Evolutionary conservation across 768 basidiomycete species (phyloP).

Genomic region (Phanerochaete carnosa): DNA sequence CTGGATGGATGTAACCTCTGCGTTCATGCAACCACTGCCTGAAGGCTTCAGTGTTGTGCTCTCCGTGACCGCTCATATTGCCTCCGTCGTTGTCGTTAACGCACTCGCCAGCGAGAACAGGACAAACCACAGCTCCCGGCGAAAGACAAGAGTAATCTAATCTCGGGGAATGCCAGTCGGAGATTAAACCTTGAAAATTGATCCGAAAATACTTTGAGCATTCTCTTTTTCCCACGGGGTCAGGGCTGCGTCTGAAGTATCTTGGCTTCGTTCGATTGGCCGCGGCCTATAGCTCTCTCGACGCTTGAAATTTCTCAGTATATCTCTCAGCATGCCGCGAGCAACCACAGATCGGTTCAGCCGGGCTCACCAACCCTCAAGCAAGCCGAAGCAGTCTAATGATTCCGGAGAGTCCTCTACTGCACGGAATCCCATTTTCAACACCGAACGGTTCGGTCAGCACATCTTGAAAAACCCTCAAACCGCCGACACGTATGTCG

Average conservation of each 20-base stretch:
- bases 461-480: constrained; percentile 95
- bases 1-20: constrained; percentile 51
- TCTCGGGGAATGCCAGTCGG: no score
- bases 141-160: neutral
- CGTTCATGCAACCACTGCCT: constrained; percentile 46
- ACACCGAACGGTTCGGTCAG: constrained; percentile 93
- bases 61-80: neutral
- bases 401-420: constrained; percentile 40
- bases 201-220: no score
- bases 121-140: neutral
- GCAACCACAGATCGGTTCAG: constrained; percentile 75
- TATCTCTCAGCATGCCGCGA: constrained; percentile 58
- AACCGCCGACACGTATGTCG: constrained; percentile 79
- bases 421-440: constrained; percentile 84
- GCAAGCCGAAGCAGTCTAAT: constrained; percentile 45
- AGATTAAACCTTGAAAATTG: no score
- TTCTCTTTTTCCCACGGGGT: no score
- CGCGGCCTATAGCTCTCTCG: no score
- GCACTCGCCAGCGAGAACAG: neutral
- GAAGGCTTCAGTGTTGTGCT: constrained; percentile 27
- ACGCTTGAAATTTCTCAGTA: no score
- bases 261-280: no score
- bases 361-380: constrained; percentile 59
- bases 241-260: no score
- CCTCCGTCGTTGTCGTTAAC: neutral